phyloP scores from a whole-genome alignment of 371 early-diverging fungal species.

The Lichtheimia ornata region DNA sequence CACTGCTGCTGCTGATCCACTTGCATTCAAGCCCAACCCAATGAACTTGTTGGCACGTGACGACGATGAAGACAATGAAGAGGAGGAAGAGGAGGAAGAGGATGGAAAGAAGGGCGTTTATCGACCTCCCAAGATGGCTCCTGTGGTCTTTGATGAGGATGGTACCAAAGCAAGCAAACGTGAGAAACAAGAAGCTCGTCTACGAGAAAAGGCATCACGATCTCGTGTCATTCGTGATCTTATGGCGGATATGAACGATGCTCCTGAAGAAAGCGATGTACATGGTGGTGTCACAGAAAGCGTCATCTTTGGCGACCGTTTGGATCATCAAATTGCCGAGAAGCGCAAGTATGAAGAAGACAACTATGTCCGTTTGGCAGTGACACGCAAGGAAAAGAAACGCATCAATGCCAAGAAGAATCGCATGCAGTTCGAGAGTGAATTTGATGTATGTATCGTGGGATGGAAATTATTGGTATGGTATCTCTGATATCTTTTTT shows the following conservation, averaged over 20 bases:
- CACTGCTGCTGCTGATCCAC: conserved; percentile 57
- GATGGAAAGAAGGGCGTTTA: conserved; percentile 55
- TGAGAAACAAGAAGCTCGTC: conserved; percentile 64
- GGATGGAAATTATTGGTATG: too few relatives aligned
- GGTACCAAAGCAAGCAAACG: conserved; percentile 50
- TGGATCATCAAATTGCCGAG: conserved; percentile 62
- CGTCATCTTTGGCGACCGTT: conserved; percentile 50
- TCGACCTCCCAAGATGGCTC: conserved; percentile 86
- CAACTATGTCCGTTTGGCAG: conserved; percentile 80
- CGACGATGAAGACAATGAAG: conserved; percentile 50
- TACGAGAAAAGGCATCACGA: conserved; percentile 73
- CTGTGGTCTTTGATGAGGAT: conserved; percentile 85
- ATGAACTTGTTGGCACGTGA: conserved; percentile 56
- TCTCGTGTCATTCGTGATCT: conserved; percentile 91
- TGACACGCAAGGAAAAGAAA: conserved; percentile 79
- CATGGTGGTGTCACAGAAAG: conserved; percentile 68
- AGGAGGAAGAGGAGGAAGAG: conserved; percentile 14
- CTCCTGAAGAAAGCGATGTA: conserved; percentile 83
- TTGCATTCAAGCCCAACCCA: conserved; percentile 90
- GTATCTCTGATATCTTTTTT: conserved; percentile 7
- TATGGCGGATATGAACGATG: conserved; percentile 80
- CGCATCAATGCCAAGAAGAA: conserved; percentile 60
- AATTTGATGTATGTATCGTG: conserved; percentile 70
- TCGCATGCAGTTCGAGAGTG: conserved; percentile 74
- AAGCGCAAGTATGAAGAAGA: conserved; percentile 86